These are phyloP conservation scores for Phytophthora citrophthora DNA, from an alignment of 352 stramenopile species.

Conservation along the genomic window DNA sequence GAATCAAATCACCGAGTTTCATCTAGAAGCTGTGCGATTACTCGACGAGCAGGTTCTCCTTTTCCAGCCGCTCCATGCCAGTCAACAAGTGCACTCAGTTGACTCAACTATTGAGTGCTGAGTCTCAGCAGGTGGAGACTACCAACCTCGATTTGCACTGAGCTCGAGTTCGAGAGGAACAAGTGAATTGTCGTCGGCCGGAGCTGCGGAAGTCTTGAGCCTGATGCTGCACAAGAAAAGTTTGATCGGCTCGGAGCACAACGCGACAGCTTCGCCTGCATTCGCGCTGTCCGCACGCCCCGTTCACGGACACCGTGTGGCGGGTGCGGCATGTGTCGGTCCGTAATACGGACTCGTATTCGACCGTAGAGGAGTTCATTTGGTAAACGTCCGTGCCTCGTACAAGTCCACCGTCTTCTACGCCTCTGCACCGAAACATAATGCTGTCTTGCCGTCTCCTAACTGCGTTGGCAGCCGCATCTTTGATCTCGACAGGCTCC, in stretches of 20 bases:
- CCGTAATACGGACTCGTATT: conserved; percentile 1
- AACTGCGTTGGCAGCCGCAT: conserved; percentile 10
- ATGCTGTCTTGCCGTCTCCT: conserved; percentile 27
- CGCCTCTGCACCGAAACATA: not conserved
- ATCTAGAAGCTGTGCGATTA: not conserved
- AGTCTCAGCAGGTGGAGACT: conserved; percentile 1
- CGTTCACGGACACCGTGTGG: conserved; percentile 25
- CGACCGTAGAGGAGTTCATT: conserved; percentile 12
- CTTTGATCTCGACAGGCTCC: conserved; percentile 14
- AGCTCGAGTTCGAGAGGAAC: not conserved
- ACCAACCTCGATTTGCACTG: conserved; percentile 12
- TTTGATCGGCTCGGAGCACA: conserved; percentile 8
- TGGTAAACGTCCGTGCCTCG: conserved; percentile 3
- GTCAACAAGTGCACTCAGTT: too few relatives aligned
- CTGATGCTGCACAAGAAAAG: conserved; percentile 24
- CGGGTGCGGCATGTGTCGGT: conserved; percentile 1
- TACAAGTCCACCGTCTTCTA: conserved; percentile 7
- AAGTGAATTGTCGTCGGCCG: conserved; percentile 3
- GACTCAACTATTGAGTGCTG: too few relatives aligned
- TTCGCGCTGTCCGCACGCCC: conserved; percentile 20
- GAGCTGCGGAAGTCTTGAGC: conserved; percentile 4
- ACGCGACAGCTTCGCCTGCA: not conserved
- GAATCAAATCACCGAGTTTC: too few relatives aligned
- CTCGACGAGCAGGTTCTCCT: conserved; percentile 2
- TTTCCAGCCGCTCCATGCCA: conserved; percentile 1